A percentile compares a stretch with the other conserved stretches of the same genome.
Evolutionary conservation across 768 basidiomycete genomes (phyloP).

Genomic region (Podaxis sp.): DNA sequence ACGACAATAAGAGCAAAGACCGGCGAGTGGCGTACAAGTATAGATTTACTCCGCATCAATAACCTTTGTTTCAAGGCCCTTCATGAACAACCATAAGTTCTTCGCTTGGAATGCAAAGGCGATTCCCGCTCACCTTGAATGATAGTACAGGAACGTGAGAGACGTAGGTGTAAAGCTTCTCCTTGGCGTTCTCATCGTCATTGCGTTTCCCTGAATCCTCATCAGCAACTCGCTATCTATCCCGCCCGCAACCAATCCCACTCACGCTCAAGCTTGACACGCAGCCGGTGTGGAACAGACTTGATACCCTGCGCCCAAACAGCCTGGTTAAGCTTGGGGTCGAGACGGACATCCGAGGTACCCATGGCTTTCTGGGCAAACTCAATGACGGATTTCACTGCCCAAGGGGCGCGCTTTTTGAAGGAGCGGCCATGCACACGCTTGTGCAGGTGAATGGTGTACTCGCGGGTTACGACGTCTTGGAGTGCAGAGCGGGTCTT

Average conservation of each 20-base stretch:
- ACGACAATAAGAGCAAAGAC: conserved; percentile 1
- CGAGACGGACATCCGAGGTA: conserved; percentile 89
- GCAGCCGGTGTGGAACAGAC: conserved; percentile 87
- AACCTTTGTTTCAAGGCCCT: conserved; percentile 85
- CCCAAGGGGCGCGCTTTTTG: conserved; percentile 97
- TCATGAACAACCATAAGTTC: not conserved
- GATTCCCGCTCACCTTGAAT: conserved; percentile 71
- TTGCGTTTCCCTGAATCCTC: conserved; percentile 82
- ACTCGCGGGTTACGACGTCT: conserved; percentile 98
- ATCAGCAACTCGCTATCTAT: not conserved
- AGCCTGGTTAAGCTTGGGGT: conserved; percentile 96
- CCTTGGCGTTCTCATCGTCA: conserved; percentile 98
- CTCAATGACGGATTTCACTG: conserved; percentile 89
- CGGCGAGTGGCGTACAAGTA: not conserved
- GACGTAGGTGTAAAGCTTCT: conserved; percentile 94
- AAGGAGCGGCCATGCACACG: conserved; percentile 89
- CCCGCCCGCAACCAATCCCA: conserved; percentile 6
- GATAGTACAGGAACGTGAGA: conserved; percentile 72
- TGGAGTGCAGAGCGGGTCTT: conserved; percentile 96
- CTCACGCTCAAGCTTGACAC: conserved; percentile 90
- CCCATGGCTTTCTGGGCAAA: conserved; percentile 97
- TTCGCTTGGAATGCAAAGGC: not conserved
- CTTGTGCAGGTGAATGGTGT: conserved; percentile 98
- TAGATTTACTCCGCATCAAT: conserved; percentile 72
- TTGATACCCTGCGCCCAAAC: conserved; percentile 95